Base-by-base conservation (phyloP, 371 early-diverging fungal species). In the Mortierella sp. region DNA sequence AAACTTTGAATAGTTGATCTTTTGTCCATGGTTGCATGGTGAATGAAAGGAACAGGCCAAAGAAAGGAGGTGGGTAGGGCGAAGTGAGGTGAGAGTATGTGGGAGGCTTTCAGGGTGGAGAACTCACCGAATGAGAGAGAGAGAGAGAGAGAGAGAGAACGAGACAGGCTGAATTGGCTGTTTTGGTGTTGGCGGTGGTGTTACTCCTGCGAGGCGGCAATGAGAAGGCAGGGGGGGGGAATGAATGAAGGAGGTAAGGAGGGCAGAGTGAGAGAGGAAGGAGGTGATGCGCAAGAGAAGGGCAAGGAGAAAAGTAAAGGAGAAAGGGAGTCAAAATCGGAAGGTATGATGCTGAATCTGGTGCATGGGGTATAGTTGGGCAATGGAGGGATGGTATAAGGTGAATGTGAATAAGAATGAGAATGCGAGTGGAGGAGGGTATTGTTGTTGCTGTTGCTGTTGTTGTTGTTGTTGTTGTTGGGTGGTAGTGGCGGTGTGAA, bases 81-180 rank as follows among this genome's bases (percentile, higher is more conserved):
- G 7, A 28, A 58, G 58, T 26, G 28, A 60, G 60, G 60, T 57
- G 60, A 48, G 48, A 48, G 48, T 48, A 14, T 48, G 48, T 48
- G 42, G 42, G 42, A 48, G 9, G 54, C 42, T 38, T 60, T 31
- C 34, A 31, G 34, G 19, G 6, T 60, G 65, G 48, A 65, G 65
- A 21, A 65, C 65, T 65, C 65, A 65, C 65, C 65, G 38, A 65
- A 14, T 10, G 48, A 48, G 60, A 28, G 55, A 55, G n/a, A 55
- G 21, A 54, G 48, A 3, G 9, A 48, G 60, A 28, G 60, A 28
- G 55, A 55, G n/a, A 55, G 21, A 54, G 48, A 3, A 14, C 3
- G 60, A 28, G 28, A 31, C 9, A 6, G 38, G 21, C 38, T 38
- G 65, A 21, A 38, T 10, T 65, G 38, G 38, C 9, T 65, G 65